Percentiles rank a stretch among this genome's conserved stretches.
Conservation (phyloP, 805 yeast genomes). For the Wickerhamomyces bovis region DNA sequence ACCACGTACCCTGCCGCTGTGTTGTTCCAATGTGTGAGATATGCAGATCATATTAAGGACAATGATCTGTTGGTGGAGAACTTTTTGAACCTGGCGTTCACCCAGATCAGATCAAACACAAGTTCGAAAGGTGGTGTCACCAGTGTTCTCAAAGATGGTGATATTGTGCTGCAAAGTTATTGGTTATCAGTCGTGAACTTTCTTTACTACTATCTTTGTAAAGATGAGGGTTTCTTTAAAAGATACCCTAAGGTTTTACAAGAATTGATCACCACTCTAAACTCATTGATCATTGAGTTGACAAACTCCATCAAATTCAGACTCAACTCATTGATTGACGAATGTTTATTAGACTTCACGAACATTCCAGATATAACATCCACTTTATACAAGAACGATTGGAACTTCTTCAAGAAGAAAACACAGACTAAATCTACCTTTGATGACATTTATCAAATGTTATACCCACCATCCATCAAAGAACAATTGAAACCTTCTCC, state of each 20-base stretch:
- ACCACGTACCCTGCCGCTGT: slow-evolving; percentile 60
- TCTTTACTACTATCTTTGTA: slow-evolving; percentile 67
- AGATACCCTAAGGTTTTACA: slow-evolving; percentile 55
- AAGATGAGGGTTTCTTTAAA: slow-evolving; percentile 54
- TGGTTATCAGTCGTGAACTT: slow-evolving; percentile 84
- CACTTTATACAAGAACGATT: slow-evolving; percentile 68
- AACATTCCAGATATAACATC: slow-evolving; percentile 79
- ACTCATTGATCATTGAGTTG: slow-evolving; percentile 58
- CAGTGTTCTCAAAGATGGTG: slow-evolving; percentile 40
- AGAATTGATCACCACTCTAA: slow-evolving; percentile 48
- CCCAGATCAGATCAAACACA: slow-evolving; percentile 55
- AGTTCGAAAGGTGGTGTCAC: slow-evolving; percentile 57
- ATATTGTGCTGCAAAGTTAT: slow-evolving; percentile 68
- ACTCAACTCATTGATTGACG: slow-evolving; percentile 50
- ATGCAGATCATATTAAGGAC: slow-evolving; percentile 53
- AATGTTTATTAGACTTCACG: slow-evolving; percentile 66
- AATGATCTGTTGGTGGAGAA: slow-evolving; percentile 51
- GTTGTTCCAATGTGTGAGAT: slow-evolving; percentile 63
- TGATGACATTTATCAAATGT: slow-evolving; percentile 67
- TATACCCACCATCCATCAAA: slow-evolving; percentile 78
- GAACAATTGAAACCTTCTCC: slow-evolving; percentile 89
- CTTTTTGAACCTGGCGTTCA: slow-evolving; percentile 52
- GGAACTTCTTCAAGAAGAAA: slow-evolving; percentile 50
- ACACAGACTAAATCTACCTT: slow-evolving; percentile 42
- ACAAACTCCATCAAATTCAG: slow-evolving; percentile 61